Conservation (phyloP, 352 stramenopile species). For the Globisporangium solare region DNA sequence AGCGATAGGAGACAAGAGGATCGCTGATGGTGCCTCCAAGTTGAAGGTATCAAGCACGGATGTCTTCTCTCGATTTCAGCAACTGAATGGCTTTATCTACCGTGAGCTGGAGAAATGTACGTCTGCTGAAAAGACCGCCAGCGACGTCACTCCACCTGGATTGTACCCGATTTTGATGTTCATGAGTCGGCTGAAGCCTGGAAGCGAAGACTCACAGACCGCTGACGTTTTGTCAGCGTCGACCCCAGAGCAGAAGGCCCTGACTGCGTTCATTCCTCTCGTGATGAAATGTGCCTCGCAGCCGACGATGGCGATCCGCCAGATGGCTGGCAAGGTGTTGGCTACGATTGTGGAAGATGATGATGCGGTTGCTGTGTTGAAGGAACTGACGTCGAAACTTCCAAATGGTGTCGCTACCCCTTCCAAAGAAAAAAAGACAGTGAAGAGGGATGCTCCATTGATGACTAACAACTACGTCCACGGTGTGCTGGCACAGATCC, state of each 20-base stretch:
- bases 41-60: constrained; percentile 62
- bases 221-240: constrained; percentile 5
- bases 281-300: constrained; percentile 65
- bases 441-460: not conserved
- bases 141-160: constrained; percentile 32
- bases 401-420: constrained; percentile 25
- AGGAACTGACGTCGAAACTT: constrained; percentile 31
- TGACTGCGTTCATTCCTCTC: constrained; percentile 60
- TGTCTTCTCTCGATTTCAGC: constrained; percentile 76
- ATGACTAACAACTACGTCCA: constrained; percentile 65
- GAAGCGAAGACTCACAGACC: constrained; percentile 42
- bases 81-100: constrained; percentile 61
- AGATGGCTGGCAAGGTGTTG: constrained; percentile 79
- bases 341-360: constrained; percentile 56
- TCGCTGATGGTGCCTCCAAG: constrained; percentile 62
- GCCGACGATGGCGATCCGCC: constrained; percentile 64
- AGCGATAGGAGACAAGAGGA: constrained; percentile 78
- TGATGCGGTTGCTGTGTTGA: constrained; percentile 42
- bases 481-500: constrained; percentile 56
- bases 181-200: constrained; percentile 64
- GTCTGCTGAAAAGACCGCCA: constrained; percentile 14
- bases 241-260: constrained; percentile 11
- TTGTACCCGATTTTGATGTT: constrained; percentile 80
- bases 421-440: not conserved
- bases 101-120: constrained; percentile 45